These are phyloP conservation scores for Aureobasidium sp. DNA, from an alignment of 2,329 filamentous ascomycete species.

Conservation along the genomic window DNA sequence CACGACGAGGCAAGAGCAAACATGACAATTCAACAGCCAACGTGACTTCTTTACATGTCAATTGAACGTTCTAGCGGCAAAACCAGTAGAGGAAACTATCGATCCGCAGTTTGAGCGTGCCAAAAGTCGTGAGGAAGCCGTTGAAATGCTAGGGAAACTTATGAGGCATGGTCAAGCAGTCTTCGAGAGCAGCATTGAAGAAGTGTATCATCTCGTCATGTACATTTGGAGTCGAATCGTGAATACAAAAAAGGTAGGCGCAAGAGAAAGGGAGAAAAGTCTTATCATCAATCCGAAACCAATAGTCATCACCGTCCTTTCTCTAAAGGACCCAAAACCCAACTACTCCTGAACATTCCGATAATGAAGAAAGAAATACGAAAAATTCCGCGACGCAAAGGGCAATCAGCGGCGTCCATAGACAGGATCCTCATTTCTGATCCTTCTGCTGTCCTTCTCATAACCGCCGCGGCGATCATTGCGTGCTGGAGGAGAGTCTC, in stretches of 20 bases:
- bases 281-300: neutral
- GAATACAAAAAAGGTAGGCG: neutral
- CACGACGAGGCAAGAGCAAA: neutral
- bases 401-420: conserved; percentile 31
- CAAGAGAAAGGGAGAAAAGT: neutral
- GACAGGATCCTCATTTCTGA: conserved; percentile 29
- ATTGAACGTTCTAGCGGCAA: too few relatives aligned
- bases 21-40: neutral
- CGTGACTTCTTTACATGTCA: too few relatives aligned
- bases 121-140: too few relatives aligned
- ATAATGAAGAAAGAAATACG: conserved; percentile 6
- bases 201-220: too few relatives aligned
- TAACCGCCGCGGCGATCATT: conserved; percentile 17
- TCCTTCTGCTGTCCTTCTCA: conserved; percentile 21
- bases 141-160: too few relatives aligned
- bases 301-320: neutral
- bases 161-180: too few relatives aligned
- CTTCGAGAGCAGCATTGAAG: too few relatives aligned
- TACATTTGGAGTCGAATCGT: neutral
- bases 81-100: neutral
- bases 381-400: neutral
- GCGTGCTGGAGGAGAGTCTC: conserved; percentile 2
- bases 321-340: neutral
- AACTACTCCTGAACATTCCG: neutral
- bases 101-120: too few relatives aligned